phyloP scores from a whole-genome alignment of 495 filamentous ascomycete species.

The Schizothecium vesticola region DNA sequence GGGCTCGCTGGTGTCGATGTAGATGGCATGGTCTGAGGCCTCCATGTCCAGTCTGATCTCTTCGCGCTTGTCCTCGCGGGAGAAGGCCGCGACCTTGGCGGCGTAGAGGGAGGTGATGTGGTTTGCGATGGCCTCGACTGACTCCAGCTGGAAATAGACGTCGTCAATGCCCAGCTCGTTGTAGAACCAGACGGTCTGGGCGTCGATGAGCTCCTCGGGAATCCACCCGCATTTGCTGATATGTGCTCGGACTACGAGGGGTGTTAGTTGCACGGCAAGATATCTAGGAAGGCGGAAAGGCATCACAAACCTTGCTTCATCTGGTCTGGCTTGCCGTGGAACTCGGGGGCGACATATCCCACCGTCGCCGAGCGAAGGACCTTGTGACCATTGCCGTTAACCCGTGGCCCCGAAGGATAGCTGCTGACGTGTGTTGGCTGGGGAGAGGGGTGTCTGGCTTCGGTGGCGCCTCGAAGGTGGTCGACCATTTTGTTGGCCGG shows the following conservation, averaged over 20 bases:
- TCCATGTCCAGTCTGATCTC: conserved; percentile 97
- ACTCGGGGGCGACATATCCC: conserved; percentile 91
- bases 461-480: conserved; percentile 26
- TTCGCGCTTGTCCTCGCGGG: conserved; percentile 85
- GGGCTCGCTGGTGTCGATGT: conserved; percentile 93
- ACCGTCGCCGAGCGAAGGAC: conserved; percentile 85
- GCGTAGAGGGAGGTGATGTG: conserved; percentile 95
- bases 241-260: conserved; percentile 35
- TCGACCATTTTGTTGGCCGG: conserved; percentile 33
- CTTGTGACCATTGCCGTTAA: conserved; percentile 52
- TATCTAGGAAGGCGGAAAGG: not conserved
- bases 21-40: conserved; percentile 89
- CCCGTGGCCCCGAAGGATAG: conserved; percentile 58
- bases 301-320: conserved; percentile 71
- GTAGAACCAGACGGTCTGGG: conserved; percentile 94
- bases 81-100: conserved; percentile 91
- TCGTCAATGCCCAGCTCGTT: conserved; percentile 96
- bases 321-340: conserved; percentile 89
- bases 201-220: conserved; percentile 72
- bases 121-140: conserved; percentile 78
- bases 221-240: conserved; percentile 64
- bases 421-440: conserved; percentile 84
- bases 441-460: conserved; percentile 64
- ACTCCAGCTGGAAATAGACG: conserved; percentile 96
- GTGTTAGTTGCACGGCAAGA: conserved; percentile 10